Percentiles rank a stretch among this genome's conserved stretches.
These are phyloP conservation scores for Ogataea thermomethanolica DNA, from an alignment of 805 yeast genomes.

Conservation along the genomic window DNA sequence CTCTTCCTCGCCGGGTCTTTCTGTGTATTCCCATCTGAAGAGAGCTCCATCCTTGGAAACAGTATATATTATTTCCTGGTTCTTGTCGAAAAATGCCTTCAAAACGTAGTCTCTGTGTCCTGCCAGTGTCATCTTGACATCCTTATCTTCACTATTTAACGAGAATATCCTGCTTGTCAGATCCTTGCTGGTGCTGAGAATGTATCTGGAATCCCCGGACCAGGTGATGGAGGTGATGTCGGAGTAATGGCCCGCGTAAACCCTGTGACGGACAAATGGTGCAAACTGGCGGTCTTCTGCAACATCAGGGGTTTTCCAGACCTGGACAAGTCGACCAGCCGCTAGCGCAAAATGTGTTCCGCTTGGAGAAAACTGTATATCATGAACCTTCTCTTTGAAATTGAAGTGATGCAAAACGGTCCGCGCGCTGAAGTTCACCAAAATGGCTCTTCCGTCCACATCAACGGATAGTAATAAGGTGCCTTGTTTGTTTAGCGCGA, in stretches of 20 bases:
- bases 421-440: constrained; percentile 79
- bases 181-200: constrained; percentile 84
- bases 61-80: constrained; percentile 88
- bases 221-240: constrained; percentile 77
- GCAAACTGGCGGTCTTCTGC: constrained; percentile 90
- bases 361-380: constrained; percentile 81
- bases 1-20: constrained; percentile 47
- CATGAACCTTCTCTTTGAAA: constrained; percentile 74
- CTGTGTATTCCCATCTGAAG: constrained; percentile 84
- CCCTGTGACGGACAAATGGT: constrained; percentile 87
- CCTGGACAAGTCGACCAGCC: constrained; percentile 74
- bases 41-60: constrained; percentile 93
- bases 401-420: constrained; percentile 92
- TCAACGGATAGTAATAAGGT: constrained; percentile 81
- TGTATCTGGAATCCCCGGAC: constrained; percentile 88
- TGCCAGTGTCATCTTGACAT: constrained; percentile 79
- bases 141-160: constrained; percentile 61
- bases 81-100: constrained; percentile 80
- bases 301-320: constrained; percentile 87
- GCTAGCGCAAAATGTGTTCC: constrained; percentile 87
- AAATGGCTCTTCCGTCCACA: constrained; percentile 87
- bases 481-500: constrained; percentile 81
- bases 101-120: constrained; percentile 92
- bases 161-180: constrained; percentile 86
- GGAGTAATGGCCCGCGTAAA: constrained; percentile 89